Evolutionary conservation across 345 rosid genomes (phyloP).

Genomic region (Clarkia xantiana): DNA sequence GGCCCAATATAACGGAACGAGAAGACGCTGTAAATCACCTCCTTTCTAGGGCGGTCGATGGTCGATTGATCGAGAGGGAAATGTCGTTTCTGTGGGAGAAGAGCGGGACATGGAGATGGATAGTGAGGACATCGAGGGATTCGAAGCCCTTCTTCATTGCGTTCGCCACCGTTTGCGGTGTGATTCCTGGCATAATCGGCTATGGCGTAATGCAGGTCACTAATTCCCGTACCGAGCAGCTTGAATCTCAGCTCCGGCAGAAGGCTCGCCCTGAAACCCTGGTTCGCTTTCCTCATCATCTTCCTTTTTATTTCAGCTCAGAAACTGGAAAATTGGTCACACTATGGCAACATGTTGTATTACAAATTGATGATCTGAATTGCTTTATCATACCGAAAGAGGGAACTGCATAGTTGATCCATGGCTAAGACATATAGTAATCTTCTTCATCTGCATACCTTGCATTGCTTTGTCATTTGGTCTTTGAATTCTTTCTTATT

Average conservation of each 20-base stretch:
- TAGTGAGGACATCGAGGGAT: slow-evolving; percentile 41
- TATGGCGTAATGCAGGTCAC: slow-evolving; percentile 86
- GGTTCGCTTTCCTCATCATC: slow-evolving; percentile 19
- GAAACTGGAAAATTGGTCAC: too few relatives aligned
- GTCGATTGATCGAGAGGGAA: neutral
- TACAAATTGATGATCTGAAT: too few relatives aligned
- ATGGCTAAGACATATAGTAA: too few relatives aligned
- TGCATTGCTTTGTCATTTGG: too few relatives aligned
- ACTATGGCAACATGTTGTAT: too few relatives aligned
- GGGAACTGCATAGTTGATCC: too few relatives aligned
- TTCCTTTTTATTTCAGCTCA: neutral
- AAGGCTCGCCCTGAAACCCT: slow-evolving; percentile 68
- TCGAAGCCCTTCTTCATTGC: slow-evolving; percentile 79
- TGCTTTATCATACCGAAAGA: too few relatives aligned
- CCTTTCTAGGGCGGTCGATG: too few relatives aligned
- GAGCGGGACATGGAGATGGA: slow-evolving; percentile 10
- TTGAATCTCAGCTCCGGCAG: slow-evolving; percentile 72
- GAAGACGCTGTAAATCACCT: too few relatives aligned
- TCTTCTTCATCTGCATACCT: too few relatives aligned
- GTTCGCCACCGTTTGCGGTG: slow-evolving; percentile 83
- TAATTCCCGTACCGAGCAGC: slow-evolving; percentile 52
- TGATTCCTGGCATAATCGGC: slow-evolving; percentile 77
- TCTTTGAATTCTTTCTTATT: too few relatives aligned
- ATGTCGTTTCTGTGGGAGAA: slow-evolving; percentile 11
- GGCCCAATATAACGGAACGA: too few relatives aligned